Evolutionary conservation across 2,329 filamentous ascomycete genomes (phyloP), one percentile per base, ranked within the genome.

Genomic region (Penicillium sp.): DNA sequence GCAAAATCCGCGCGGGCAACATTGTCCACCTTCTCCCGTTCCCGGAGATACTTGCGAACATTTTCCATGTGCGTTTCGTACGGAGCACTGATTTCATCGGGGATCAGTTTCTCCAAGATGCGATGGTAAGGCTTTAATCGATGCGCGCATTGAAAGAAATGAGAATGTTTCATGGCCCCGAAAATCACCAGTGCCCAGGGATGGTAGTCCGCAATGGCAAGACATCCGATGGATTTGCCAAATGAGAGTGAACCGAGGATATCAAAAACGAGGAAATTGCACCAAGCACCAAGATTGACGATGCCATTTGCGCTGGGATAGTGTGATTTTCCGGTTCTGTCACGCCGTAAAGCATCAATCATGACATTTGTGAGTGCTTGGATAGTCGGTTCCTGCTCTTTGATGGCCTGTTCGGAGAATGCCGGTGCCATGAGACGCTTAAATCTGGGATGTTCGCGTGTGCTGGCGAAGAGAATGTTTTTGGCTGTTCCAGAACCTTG

Each of bases 121-220:
- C n/a, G n/a, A n/a, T n/a, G n/a, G n/a, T n/a, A n/a, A n/a, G 41
- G 41, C 23, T 43, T 43, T 3, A 44, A 26, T 11, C 41, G 37
- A 27, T 40, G 37, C 2, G 41, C 41, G 12, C 26, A 29, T 16
- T 39, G 41, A 1, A 44, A 3, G 8, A 36, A 39, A 22, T 31
- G 27, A 2, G 41, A 35, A 22, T 44, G 32, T 23, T 44, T 44
- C 31, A 44, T 37, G 1, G 37, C 33, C 6, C 30, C 32, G 18
- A 43, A 52, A 2, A 50, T 44, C 2, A 43, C 35, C 20, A 38
- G 30, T 2, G 51, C 42, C 64, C 62, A 66, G 0, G 57, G 37
- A 10, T 51, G 38, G 37, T 52, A 48, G 3, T 45, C 37, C 7
- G 34, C 44, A 7, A 37, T 20, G 4, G 39, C 31, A 3, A 57